Evolutionary conservation across 2,329 filamentous ascomycete species (phyloP).

Genomic region (Colletotrichum acutatum): DNA sequence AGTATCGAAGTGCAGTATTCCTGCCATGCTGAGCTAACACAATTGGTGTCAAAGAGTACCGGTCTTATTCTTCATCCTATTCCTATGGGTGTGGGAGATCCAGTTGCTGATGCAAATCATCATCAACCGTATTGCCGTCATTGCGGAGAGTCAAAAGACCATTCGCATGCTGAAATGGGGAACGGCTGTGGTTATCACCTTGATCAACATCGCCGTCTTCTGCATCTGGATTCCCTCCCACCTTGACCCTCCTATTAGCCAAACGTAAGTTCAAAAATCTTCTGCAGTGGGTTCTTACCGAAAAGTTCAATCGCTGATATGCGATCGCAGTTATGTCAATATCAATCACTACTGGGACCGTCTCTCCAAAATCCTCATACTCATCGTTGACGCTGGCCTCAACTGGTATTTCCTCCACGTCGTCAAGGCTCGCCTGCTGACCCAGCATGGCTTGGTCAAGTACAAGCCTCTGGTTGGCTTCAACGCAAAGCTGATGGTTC

Average conservation of each 20-base stretch:
- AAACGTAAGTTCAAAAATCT: conserved; percentile 42
- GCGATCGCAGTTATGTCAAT: conserved; percentile 43
- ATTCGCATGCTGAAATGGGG: conserved; percentile 58
- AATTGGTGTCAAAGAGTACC: conserved; percentile 40
- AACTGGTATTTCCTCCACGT: conserved; percentile 63
- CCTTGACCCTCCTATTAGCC: conserved; percentile 48
- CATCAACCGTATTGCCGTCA: conserved; percentile 63
- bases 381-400: conserved; percentile 60
- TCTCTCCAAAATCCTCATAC: conserved; percentile 61
- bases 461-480: conserved; percentile 61
- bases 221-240: conserved; percentile 64
- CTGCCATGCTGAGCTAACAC: not conserved
- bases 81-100: conserved; percentile 57
- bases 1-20: not conserved
- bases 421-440: conserved; percentile 58
- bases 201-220: conserved; percentile 64
- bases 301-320: not conserved
- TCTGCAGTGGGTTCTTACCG: not conserved
- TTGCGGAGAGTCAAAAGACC: conserved; percentile 53
- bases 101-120: conserved; percentile 66
- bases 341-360: conserved; percentile 65
- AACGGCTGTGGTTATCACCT: conserved; percentile 54
- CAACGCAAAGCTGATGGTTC: conserved; percentile 59
- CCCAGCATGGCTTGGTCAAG: conserved; percentile 59
- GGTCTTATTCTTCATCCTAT: conserved; percentile 48